Conservation (phyloP, 2,329 filamentous ascomycete species). For the Sphaceloma murrayae region DNA sequence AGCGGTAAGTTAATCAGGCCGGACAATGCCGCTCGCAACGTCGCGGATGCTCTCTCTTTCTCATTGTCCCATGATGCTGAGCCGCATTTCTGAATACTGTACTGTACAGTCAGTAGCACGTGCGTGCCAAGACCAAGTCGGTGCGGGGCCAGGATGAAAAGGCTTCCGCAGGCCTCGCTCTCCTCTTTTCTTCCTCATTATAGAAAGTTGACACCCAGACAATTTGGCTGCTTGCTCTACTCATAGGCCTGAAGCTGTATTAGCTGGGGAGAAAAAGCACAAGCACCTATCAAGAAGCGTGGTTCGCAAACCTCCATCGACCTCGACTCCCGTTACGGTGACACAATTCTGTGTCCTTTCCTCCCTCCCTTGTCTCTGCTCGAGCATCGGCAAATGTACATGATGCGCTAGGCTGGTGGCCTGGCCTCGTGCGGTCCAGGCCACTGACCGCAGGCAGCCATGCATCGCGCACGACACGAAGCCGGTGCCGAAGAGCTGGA, state of each 20-base stretch:
- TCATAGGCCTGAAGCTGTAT: conserved; percentile 42
- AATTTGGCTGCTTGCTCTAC: conserved; percentile 49
- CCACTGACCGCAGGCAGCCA: conserved; percentile 10
- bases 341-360: too few relatives aligned
- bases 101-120: too few relatives aligned
- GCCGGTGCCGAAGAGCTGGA: conserved; percentile 21
- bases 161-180: conserved; percentile 10
- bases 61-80: too few relatives aligned
- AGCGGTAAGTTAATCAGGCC: too few relatives aligned
- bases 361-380: too few relatives aligned
- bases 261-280: conserved; percentile 42
- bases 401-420: conserved; percentile 16
- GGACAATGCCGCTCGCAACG: too few relatives aligned
- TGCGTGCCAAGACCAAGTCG: not conserved
- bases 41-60: too few relatives aligned
- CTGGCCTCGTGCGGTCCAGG: conserved; percentile 12
- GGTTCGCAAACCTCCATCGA: conserved; percentile 22
- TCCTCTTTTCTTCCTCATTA: conserved; percentile 24
- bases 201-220: conserved; percentile 34
- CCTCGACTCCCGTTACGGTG: conserved; percentile 28
- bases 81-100: too few relatives aligned
- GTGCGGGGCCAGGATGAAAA: conserved; percentile 10
- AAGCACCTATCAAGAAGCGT: conserved; percentile 29
- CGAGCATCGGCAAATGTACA: too few relatives aligned
- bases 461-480: conserved; percentile 22